phyloP scores from a whole-genome alignment of 2,329 filamentous ascomycete species.

The Claviceps paspali region DNA sequence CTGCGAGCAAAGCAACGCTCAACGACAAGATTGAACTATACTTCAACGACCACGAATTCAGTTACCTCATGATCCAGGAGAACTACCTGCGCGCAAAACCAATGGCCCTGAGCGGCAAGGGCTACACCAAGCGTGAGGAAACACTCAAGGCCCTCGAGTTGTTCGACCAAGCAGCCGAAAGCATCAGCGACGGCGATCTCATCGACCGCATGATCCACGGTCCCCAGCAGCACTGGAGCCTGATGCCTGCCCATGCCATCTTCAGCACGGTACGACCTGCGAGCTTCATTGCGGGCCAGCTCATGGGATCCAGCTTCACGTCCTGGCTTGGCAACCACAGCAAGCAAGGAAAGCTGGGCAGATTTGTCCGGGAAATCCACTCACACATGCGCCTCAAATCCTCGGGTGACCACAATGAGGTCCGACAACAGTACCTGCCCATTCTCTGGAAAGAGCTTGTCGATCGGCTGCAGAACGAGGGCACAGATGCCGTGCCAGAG shows the following conservation, averaged over 20 bases:
- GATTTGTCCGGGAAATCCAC: slow-evolving; percentile 85
- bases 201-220: slow-evolving; percentile 98
- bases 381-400: slow-evolving; percentile 88
- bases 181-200: slow-evolving; percentile 92
- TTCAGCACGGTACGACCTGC: slow-evolving; percentile 90
- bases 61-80: slow-evolving; percentile 93
- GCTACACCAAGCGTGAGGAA: slow-evolving; percentile 48
- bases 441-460: slow-evolving; percentile 71
- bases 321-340: slow-evolving; percentile 93
- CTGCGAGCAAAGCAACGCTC: slow-evolving; percentile 68
- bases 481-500: slow-evolving; percentile 65
- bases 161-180: slow-evolving; percentile 75
- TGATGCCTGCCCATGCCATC: slow-evolving; percentile 92
- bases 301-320: slow-evolving; percentile 65
- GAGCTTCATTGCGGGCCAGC: slow-evolving; percentile 69
- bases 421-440: slow-evolving; percentile 88
- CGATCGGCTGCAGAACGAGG: slow-evolving; percentile 57
- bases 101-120: slow-evolving; percentile 38
- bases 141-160: slow-evolving; percentile 75
- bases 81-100: slow-evolving; percentile 86
- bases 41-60: slow-evolving; percentile 98
- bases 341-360: slow-evolving; percentile 61
- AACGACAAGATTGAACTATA: slow-evolving; percentile 99
- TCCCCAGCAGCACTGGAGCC: slow-evolving; percentile 91
- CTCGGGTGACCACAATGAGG: slow-evolving; percentile 82